Conservation (phyloP, 352 stramenopile genomes). For the Globisporangium echinulatum region DNA sequence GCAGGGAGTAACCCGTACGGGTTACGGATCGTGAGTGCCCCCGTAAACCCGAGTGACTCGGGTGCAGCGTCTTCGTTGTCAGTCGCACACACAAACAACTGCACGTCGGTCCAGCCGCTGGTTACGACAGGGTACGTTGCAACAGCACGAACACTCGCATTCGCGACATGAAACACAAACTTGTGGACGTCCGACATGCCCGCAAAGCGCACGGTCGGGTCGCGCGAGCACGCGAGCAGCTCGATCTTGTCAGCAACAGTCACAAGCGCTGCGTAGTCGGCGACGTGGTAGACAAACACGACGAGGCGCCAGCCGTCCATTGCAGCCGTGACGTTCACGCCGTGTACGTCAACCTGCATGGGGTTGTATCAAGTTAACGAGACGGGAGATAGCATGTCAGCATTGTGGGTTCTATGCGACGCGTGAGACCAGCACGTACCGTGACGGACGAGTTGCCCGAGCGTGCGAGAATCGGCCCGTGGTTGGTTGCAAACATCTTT, state of each 20-base stretch:
- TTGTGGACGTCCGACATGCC: constrained; percentile 64
- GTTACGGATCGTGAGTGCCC: constrained; percentile 75
- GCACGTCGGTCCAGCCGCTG: constrained; percentile 75
- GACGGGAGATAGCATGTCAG: background rate
- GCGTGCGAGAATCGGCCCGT: constrained; percentile 60
- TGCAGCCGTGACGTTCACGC: constrained; percentile 58
- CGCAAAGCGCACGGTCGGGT: constrained; percentile 33
- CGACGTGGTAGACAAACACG: constrained; percentile 81
- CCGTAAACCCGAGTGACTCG: constrained; percentile 52
- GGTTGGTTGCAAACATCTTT: constrained; percentile 78
- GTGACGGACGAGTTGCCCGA: constrained; percentile 57
- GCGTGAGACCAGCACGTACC: constrained; percentile 17
- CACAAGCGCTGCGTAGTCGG: constrained; percentile 57
- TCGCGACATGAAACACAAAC: constrained; percentile 56
- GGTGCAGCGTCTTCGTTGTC: constrained; percentile 27
- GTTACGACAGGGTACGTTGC: constrained; percentile 51
- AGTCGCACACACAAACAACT: constrained; percentile 73
- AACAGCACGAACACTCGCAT: constrained; percentile 38
- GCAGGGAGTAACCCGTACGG: constrained; percentile 75
- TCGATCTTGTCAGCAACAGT: constrained; percentile 63
- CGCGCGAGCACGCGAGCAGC: constrained; percentile 57
- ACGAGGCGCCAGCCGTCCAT: constrained; percentile 72
- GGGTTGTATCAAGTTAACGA: background rate
- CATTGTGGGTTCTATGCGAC: background rate
- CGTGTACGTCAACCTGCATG: constrained; percentile 48